Evolutionary conservation across 192 early-diverging fungal genomes (phyloP).

Genomic region (Podila clonocystis): DNA sequence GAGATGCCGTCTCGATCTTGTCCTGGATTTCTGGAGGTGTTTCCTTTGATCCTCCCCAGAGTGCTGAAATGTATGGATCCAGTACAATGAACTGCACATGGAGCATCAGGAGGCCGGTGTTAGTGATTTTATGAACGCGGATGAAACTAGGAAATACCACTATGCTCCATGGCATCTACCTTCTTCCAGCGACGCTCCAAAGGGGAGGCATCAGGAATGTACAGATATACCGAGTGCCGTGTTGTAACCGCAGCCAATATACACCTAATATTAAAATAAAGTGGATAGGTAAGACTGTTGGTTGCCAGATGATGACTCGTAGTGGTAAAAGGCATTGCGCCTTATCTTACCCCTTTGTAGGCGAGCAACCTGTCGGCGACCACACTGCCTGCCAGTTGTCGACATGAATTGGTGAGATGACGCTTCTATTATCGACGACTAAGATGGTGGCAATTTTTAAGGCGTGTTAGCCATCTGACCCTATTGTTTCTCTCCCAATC

Average conservation of each 20-base stretch:
- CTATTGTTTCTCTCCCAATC: neutral
- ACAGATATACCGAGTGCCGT: neutral
- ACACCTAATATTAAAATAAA: neutral
- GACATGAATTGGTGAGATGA: slow-evolving; percentile 2
- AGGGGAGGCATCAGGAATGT: neutral
- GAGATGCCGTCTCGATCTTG: slow-evolving; percentile 21
- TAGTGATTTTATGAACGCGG: neutral
- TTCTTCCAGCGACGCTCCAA: neutral
- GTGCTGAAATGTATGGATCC: slow-evolving; percentile 13
- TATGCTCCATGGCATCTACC: neutral
- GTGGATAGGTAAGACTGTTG: neutral
- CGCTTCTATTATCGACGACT: slow-evolving; percentile 28
- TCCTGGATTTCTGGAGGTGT: slow-evolving; percentile 19
- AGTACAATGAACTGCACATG: slow-evolving; percentile 8
- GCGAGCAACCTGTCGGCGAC: slow-evolving; percentile 44
- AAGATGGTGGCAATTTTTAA: neutral
- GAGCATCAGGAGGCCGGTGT: neutral
- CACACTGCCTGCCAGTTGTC: slow-evolving; percentile 23
- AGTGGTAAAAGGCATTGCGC: too few species aligned
- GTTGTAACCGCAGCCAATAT: neutral
- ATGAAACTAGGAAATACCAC: neutral
- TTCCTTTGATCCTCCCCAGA: slow-evolving; percentile 14
- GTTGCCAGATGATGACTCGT: neutral
- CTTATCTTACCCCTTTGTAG: slow-evolving; percentile 17
- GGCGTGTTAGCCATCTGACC: neutral